A percentile compares a stretch with the other conserved stretches of the same genome.
phyloP scores from a whole-genome alignment of 352 stramenopile genomes.

The Blastocystis sp. region DNA sequence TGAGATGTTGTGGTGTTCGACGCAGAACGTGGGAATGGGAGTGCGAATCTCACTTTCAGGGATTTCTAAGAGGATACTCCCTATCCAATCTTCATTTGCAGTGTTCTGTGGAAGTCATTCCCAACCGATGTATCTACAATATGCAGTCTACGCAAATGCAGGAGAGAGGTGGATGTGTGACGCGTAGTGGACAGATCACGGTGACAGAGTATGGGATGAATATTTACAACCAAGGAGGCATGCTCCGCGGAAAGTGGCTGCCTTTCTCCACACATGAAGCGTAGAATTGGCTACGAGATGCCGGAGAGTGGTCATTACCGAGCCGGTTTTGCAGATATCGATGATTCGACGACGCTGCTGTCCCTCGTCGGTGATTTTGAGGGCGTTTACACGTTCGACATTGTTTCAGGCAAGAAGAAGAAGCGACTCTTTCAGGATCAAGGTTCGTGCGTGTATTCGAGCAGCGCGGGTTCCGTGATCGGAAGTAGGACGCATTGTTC shows the following conservation, averaged over 20 bases:
- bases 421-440: slow-evolving; percentile 33
- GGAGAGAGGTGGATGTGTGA: neutral
- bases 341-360: neutral
- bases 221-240: slow-evolving; percentile 37
- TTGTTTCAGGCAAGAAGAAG: slow-evolving; percentile 49
- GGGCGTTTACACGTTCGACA: slow-evolving; percentile 31
- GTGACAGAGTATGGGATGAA: slow-evolving; percentile 49
- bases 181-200: slow-evolving; percentile 9
- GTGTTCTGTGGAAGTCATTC: slow-evolving; percentile 50
- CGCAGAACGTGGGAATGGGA: neutral
- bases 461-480: neutral
- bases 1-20: slow-evolving; percentile 40
- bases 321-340: neutral
- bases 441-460: slow-evolving; percentile 43
- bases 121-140: slow-evolving; percentile 36
- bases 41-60: neutral
- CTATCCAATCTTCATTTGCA: neutral
- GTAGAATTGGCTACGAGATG: slow-evolving; percentile 43
- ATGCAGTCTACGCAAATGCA: slow-evolving; percentile 38
- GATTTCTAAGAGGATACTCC: slow-evolving; percentile 42
- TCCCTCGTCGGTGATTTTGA: slow-evolving; percentile 46
- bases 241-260: slow-evolving; percentile 25
- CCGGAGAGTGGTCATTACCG: slow-evolving; percentile 31
- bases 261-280: neutral
- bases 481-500: neutral